Conservation (phyloP, 208 protist genomes). For the Leishmania lainsoni region DNA sequence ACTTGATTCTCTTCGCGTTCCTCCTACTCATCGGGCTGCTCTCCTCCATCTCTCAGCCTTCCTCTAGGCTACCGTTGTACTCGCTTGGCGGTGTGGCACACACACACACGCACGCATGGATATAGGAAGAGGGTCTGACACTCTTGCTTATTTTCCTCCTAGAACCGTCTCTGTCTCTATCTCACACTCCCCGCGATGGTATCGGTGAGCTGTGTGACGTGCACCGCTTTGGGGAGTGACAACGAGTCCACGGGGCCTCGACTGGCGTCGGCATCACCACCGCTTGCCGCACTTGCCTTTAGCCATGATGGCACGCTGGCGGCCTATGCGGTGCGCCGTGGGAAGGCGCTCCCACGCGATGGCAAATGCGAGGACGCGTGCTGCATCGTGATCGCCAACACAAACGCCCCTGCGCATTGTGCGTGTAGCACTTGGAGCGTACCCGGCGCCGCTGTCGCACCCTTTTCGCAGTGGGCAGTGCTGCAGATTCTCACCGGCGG, state of each 20-base stretch:
- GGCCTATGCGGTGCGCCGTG: conserved; percentile 26
- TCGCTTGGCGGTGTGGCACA: not conserved
- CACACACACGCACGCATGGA: not conserved
- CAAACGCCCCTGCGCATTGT: not conserved
- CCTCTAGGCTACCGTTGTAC: not conserved
- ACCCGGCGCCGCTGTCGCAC: not conserved
- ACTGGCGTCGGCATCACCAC: not conserved
- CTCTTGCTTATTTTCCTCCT: not conserved
- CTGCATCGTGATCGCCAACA: conserved; percentile 9
- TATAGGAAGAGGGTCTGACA: not conserved
- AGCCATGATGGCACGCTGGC: conserved; percentile 6
- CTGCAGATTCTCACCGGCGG: conserved; percentile 11
- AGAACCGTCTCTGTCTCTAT: not conserved
- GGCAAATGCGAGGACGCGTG: conserved; percentile 13
- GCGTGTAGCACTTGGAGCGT: not conserved
- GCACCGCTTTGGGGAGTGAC: not conserved
- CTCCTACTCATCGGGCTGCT: not conserved
- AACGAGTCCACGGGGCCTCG: not conserved
- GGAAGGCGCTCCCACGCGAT: not conserved
- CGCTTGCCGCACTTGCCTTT: conserved; percentile 21
- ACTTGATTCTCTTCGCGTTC: not conserved
- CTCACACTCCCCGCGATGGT: not conserved
- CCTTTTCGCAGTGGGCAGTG: conserved; percentile 9
- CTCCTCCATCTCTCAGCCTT: not conserved
- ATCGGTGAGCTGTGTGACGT: conserved; percentile 1